A percentile compares a stretch with the other conserved stretches of the same genome.
Conservation (phyloP, 371 early-diverging fungal genomes). For the Nosema muscidifuracis region DNA sequence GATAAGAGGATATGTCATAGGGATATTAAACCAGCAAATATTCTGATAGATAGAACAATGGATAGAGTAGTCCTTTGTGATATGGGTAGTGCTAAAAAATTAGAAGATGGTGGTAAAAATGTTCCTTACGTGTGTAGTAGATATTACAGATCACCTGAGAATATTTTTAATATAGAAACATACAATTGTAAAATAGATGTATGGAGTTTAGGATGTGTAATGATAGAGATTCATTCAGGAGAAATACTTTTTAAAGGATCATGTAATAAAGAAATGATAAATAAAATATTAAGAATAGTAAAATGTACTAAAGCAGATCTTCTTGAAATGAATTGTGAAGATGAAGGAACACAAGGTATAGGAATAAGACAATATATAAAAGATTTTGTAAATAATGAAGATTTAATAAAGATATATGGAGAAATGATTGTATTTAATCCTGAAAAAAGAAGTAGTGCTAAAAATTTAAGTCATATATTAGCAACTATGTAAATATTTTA, state of each 20-base stretch:
- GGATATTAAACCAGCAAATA: constrained; percentile 68
- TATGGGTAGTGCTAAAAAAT: constrained; percentile 88
- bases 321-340: not conserved
- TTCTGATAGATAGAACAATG: constrained; percentile 63
- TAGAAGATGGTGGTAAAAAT: constrained; percentile 82
- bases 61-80: constrained; percentile 72
- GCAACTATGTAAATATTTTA: no score
- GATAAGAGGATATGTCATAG: constrained; percentile 65
- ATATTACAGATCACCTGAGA: constrained; percentile 93
- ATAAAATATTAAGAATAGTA: constrained; percentile 12
- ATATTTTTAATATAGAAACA: constrained; percentile 86
- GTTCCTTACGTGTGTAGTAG: constrained; percentile 93
- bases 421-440: constrained; percentile 29
- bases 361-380: constrained; percentile 39
- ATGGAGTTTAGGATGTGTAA: constrained; percentile 38
- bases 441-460: constrained; percentile 21
- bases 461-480: no score
- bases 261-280: constrained; percentile 18
- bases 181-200: constrained; percentile 75
- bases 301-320: not conserved
- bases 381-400: constrained; percentile 13
- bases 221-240: constrained; percentile 19
- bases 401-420: constrained; percentile 13
- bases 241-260: constrained; percentile 31
- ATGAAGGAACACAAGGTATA: not conserved